Percentiles rank a stretch among this genome's conserved stretches.
These are phyloP conservation scores for Porphyrellus cyaneotinctus DNA, from an alignment of 768 basidiomycete species.

Conservation along the genomic window DNA sequence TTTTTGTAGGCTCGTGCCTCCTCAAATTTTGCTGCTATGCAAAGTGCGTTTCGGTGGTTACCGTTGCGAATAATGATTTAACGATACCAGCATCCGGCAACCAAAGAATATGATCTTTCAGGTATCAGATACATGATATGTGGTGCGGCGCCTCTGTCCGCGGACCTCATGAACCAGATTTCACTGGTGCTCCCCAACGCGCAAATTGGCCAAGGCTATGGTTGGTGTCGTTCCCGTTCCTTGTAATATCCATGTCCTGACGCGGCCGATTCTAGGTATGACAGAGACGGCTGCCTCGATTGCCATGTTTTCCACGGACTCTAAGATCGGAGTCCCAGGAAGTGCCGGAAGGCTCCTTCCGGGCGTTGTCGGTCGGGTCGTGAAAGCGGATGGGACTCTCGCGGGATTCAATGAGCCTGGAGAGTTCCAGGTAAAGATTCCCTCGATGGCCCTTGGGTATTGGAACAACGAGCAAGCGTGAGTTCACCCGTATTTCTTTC, in stretches of 20 bases:
- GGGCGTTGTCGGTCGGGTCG: constrained; percentile 49
- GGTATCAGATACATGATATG: constrained; percentile 51
- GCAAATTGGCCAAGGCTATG: constrained; percentile 63
- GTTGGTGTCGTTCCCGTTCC: constrained; percentile 25
- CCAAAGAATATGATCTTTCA: constrained; percentile 46
- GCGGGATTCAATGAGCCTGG: constrained; percentile 56
- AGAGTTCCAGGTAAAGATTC: constrained; percentile 49
- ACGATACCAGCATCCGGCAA: constrained; percentile 45
- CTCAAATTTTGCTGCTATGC: constrained; percentile 62
- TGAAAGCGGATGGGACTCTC: constrained; percentile 54
- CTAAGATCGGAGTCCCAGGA: constrained; percentile 50
- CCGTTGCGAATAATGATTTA: background rate
- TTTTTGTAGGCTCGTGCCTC: constrained; percentile 52
- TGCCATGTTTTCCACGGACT: constrained; percentile 44
- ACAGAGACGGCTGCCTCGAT: constrained; percentile 59
- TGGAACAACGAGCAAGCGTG: constrained; percentile 59
- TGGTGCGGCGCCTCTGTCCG: constrained; percentile 63
- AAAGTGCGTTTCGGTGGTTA: constrained; percentile 41
- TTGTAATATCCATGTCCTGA: background rate
- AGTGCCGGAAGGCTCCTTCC: constrained; percentile 48
- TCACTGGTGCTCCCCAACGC: constrained; percentile 53
- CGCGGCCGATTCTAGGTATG: constrained; percentile 43
- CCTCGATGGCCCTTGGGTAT: constrained; percentile 42
- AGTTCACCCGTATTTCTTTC: constrained; percentile 20
- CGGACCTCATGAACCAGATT: constrained; percentile 47